Base-by-base conservation (phyloP, 106 monocot species). In the Dactylorhiza incarnata region DNA sequence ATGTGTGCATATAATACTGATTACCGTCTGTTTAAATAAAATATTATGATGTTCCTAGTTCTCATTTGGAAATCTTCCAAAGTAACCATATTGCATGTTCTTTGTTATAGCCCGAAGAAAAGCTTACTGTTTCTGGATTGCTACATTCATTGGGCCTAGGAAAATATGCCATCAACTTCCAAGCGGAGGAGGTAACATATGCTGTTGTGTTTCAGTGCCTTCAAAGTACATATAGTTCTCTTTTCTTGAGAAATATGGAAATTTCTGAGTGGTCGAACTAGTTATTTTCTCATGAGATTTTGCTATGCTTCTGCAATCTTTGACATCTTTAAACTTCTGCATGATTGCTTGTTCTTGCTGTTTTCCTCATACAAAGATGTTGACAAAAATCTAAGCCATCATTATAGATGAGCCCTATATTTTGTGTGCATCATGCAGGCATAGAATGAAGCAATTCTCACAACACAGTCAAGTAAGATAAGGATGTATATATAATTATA, bases 161-260 rank as follows among this genome's bases (percentile, higher is more conserved):
- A 55, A 99, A 92, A 81, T 99, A 94, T 84, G 78, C 81, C 19
- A 83, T 99, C 76, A 48, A 87, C 73, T 99, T 99, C 76, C 94
- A 94, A 83, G 99, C 89, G 55, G 99, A 99, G 72, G 99, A 99
- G 87, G 99, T 99, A 84, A 69, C 24, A 49, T 49, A n/a, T 72
- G 9, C 47, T 49, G 5, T 72, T 72, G 17, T 10, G 69, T 24
- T 52, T 52, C 59, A 24, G 16, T 45, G 11, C 14, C 17, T 45
- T 44, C 12, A 17, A 69, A 69, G 4, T 15, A 5, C 17, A 9
- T 5, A 1, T 69, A 45, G 45, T 10, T 37, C 37, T 37, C 37
- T 17, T 69, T 7, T 69, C 45, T 45, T 45, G 45, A 46, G 44
- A 17, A 17, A 15, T 44, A 5, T 69, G 9, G 5, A 69, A 69